A percentile compares a stretch with the other conserved stretches of the same genome.
Conservation (phyloP, 2,329 filamentous ascomycete species). For the Colletotrichum gigasporum region DNA sequence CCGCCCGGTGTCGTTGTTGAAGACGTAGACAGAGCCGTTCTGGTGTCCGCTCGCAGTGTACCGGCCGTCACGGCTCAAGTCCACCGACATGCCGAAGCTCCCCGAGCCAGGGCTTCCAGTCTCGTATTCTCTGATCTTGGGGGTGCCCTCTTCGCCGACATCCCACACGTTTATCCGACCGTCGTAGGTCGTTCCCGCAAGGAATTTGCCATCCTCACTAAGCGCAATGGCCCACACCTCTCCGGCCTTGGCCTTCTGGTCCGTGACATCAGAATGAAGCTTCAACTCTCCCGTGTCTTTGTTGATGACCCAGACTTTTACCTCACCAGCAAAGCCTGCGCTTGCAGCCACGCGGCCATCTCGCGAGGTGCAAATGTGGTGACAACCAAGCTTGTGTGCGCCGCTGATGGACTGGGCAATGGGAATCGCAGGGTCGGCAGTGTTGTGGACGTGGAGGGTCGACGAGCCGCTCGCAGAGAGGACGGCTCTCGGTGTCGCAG, state of each 20-base stretch:
- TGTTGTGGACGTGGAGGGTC: constrained; percentile 82
- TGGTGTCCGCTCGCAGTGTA: constrained; percentile 94
- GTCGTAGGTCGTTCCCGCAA: constrained; percentile 89
- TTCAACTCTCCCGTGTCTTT: constrained; percentile 66
- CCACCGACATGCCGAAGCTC: constrained; percentile 89
- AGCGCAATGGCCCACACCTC: constrained; percentile 90
- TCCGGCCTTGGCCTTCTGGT: constrained; percentile 64
- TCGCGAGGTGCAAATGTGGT: constrained; percentile 80
- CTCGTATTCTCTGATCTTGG: constrained; percentile 84
- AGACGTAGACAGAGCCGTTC: constrained; percentile 91
- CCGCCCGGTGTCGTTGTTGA: constrained; percentile 89
- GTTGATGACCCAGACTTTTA: constrained; percentile 80
- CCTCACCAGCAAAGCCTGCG: constrained; percentile 88
- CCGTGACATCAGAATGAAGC: constrained; percentile 55
- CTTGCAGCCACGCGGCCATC: constrained; percentile 80
- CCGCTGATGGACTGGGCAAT: constrained; percentile 81
- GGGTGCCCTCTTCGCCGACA: constrained; percentile 60
- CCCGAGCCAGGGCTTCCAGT: constrained; percentile 77
- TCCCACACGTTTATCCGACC: constrained; percentile 93
- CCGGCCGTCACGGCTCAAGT: constrained; percentile 80
- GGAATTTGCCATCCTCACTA: constrained; percentile 82
- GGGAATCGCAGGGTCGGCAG: constrained; percentile 75
- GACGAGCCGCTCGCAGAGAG: constrained; percentile 89
- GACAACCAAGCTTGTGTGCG: constrained; percentile 89
- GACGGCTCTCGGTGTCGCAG: constrained; percentile 76